Percentiles rank a stretch among this genome's conserved stretches.
Evolutionary conservation across 108 stramenopile genomes (phyloP).

Genomic region (Fistulifera solaris): DNA sequence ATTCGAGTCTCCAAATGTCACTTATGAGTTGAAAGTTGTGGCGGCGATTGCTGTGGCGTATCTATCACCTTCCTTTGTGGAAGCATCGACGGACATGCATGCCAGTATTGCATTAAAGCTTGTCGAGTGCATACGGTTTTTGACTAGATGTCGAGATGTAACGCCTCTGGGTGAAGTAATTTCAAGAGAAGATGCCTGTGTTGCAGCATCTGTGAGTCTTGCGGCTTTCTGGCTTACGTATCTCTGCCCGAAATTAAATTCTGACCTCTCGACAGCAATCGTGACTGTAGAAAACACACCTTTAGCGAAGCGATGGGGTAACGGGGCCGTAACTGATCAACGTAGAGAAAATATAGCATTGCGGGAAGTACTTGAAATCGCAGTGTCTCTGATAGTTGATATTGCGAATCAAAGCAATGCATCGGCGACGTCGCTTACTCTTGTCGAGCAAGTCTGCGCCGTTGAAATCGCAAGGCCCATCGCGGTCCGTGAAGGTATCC

Average conservation of each 20-base stretch:
- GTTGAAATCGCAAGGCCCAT: slow-evolving; percentile 40
- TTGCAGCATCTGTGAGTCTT: slow-evolving; percentile 29
- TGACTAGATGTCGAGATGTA: slow-evolving; percentile 19
- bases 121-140: slow-evolving; percentile 43
- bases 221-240: slow-evolving; percentile 42
- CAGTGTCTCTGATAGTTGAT: slow-evolving; percentile 40
- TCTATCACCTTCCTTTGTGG: slow-evolving; percentile 35
- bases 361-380: slow-evolving; percentile 35
- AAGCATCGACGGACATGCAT: slow-evolving; percentile 5
- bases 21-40: slow-evolving; percentile 24
- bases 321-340: slow-evolving; percentile 16
- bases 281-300: slow-evolving; percentile 8
- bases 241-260: slow-evolving; percentile 21
- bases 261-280: slow-evolving; percentile 7
- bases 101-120: slow-evolving; percentile 25
- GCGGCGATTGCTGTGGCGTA: slow-evolving; percentile 50
- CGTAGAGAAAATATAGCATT: slow-evolving; percentile 30
- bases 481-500: slow-evolving; percentile 48
- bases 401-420: slow-evolving; percentile 12
- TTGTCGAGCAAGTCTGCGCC: slow-evolving; percentile 51
- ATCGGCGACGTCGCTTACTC: slow-evolving; percentile 16
- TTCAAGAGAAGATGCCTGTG: slow-evolving; percentile 32
- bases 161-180: slow-evolving; percentile 16
- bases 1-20: slow-evolving; percentile 21
- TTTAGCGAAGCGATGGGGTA: slow-evolving; percentile 9